Conservation (phyloP, 345 rosid species). For the Lenwebbia sp. region DNA sequence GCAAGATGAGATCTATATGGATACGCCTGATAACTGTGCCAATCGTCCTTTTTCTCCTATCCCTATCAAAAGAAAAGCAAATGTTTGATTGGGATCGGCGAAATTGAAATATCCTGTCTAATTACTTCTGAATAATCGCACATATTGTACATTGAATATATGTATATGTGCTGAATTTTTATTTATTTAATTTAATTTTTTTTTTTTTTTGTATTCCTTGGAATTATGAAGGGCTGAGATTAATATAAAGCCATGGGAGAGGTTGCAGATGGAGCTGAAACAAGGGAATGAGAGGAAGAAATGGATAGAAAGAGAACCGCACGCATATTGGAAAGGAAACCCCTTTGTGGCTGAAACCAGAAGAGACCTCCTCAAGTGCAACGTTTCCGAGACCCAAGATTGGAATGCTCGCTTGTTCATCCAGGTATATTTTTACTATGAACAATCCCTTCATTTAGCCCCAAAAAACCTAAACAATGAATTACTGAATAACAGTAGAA, state of each 20-base stretch:
- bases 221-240: slow-evolving; percentile 47
- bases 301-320: slow-evolving; percentile 58
- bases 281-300: slow-evolving; percentile 31
- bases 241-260: slow-evolving; percentile 64
- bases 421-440: slow-evolving; percentile 27
- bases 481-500: not conserved
- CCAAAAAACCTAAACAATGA: not conserved
- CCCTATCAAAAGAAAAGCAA: not conserved
- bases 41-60: not conserved
- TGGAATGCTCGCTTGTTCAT: slow-evolving; percentile 73
- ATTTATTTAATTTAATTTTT: no score
- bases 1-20: not conserved
- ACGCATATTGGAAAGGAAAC: slow-evolving; percentile 91
- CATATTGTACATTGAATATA: not conserved
- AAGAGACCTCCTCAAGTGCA: slow-evolving; percentile 55
- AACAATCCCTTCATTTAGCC: not conserved
- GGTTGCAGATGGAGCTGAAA: slow-evolving; percentile 30
- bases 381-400: slow-evolving; percentile 40
- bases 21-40: not conserved
- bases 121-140: not conserved
- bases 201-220: not conserved
- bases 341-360: slow-evolving; percentile 45
- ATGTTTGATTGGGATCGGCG: not conserved
- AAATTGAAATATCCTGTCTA: not conserved
- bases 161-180: not conserved